Percentiles rank a stretch among this genome's conserved stretches.
phyloP scores from a whole-genome alignment of 306 rosid genomes.

The Adenanthera pavonina region DNA sequence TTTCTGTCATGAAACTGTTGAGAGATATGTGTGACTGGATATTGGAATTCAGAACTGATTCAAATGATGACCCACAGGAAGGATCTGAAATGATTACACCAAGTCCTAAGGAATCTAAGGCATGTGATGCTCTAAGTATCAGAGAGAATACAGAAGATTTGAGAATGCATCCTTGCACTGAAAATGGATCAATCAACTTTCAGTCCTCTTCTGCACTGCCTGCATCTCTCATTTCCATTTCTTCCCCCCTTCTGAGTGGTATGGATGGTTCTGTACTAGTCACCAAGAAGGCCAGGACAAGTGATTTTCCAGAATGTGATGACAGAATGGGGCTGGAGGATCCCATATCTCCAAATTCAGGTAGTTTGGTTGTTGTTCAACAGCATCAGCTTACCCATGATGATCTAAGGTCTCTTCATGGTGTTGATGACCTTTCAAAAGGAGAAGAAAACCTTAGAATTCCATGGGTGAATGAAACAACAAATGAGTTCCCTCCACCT shows the following conservation, averaged over 20 bases:
- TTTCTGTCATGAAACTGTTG: conserved; percentile 74
- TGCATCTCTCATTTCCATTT: conserved; percentile 38
- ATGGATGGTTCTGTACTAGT: conserved; percentile 35
- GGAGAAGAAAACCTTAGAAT: conserved; percentile 83
- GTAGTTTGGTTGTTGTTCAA: conserved; percentile 50
- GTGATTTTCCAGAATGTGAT: conserved; percentile 46
- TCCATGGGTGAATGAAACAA: conserved; percentile 70
- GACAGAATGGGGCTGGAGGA: conserved; percentile 41
- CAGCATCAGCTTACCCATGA: conserved; percentile 46
- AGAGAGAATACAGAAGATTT: conserved; percentile 49
- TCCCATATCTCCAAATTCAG: conserved; percentile 40
- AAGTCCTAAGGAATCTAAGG: conserved; percentile 46
- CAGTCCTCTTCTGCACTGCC: conserved; percentile 38
- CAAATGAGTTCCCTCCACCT: conserved; percentile 54
- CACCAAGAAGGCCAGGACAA: conserved; percentile 37
- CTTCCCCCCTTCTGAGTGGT: conserved; percentile 39
- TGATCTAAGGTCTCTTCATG: conserved; percentile 52
- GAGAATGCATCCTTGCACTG: conserved; percentile 24
- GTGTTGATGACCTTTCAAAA: conserved; percentile 68
- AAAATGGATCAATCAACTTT: conserved; percentile 51
- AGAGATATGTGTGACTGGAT: conserved; percentile 64
- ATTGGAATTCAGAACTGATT: conserved; percentile 72
- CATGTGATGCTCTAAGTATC: conserved; percentile 38
- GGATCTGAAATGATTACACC: conserved; percentile 49
- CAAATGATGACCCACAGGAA: conserved; percentile 67